These are phyloP conservation scores for Aspergillus melleus DNA, from an alignment of 2,329 filamentous ascomycete genomes.

Conservation along the genomic window DNA sequence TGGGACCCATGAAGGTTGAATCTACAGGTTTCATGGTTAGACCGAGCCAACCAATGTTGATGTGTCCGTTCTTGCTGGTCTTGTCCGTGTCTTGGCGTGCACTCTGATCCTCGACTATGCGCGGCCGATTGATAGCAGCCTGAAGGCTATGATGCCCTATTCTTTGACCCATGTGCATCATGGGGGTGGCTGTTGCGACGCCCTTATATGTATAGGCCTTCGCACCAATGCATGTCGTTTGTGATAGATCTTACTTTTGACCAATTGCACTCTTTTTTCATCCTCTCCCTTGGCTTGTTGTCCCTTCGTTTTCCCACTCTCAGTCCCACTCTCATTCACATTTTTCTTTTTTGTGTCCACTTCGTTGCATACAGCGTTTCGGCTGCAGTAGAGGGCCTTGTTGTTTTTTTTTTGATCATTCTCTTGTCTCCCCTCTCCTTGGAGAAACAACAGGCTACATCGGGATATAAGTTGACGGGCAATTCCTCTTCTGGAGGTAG, in stretches of 20 bases:
- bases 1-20: constrained; percentile 9
- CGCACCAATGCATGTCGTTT: not conserved
- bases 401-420: not conserved
- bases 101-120: constrained; percentile 2
- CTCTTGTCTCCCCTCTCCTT: not conserved
- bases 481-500: not conserved
- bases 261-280: not conserved
- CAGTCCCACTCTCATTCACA: not conserved
- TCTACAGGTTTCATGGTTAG: constrained; percentile 1
- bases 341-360: not conserved
- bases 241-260: constrained; percentile 4
- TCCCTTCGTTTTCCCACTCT: not conserved
- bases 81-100: constrained; percentile 11
- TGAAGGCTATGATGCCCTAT: constrained; percentile 7
- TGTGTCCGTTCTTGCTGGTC: constrained; percentile 1
- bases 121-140: constrained; percentile 4
- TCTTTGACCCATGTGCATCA: constrained; percentile 10
- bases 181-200: not conserved
- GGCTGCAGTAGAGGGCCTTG: not conserved
- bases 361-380: not conserved
- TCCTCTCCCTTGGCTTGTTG: not conserved
- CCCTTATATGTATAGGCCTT: constrained; percentile 8
- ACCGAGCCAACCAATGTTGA: constrained; percentile 13
- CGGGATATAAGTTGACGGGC: constrained; percentile 3
- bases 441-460: not conserved